phyloP scores from a whole-genome alignment of 2,329 filamentous ascomycete genomes.

The Chrysoporthe austroafricana region DNA sequence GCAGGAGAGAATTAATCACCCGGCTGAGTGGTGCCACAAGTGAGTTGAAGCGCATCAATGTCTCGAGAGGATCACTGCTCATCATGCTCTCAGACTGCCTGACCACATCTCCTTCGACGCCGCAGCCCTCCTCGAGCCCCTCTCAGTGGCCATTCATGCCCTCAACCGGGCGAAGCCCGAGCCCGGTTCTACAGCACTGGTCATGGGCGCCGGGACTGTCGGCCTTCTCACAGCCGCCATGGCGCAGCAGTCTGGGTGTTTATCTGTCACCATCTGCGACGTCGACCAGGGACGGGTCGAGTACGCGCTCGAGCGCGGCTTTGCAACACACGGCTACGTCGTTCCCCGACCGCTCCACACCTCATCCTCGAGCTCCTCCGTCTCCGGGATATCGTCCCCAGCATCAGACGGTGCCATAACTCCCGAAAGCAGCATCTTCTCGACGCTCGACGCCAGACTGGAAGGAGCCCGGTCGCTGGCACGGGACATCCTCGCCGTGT shows the following conservation, averaged over 20 bases:
- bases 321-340: constrained; percentile 63
- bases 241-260: constrained; percentile 63
- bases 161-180: constrained; percentile 58
- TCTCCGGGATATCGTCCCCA: constrained; percentile 55
- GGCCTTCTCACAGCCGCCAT: constrained; percentile 66
- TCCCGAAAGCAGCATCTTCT: constrained; percentile 51
- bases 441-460: constrained; percentile 50
- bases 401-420: constrained; percentile 46
- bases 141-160: constrained; percentile 65
- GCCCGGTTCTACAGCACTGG: constrained; percentile 60
- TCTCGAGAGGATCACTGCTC: constrained; percentile 18
- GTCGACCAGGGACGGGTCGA: constrained; percentile 62
- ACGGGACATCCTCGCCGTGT: constrained; percentile 51
- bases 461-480: constrained; percentile 56
- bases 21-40: constrained; percentile 66
- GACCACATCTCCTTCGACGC: constrained; percentile 61
- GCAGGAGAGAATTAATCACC: constrained; percentile 66
- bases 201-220: constrained; percentile 68
- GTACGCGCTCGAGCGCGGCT: constrained; percentile 61
- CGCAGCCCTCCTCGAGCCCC: constrained; percentile 63
- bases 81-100: constrained; percentile 51
- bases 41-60: constrained; percentile 38
- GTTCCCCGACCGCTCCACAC: constrained; percentile 50
- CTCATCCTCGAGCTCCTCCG: constrained; percentile 49
- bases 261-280: constrained; percentile 63